These are phyloP conservation scores for Cyberlindnera suaveolens DNA, from an alignment of 805 yeast species.

Conservation along the genomic window DNA sequence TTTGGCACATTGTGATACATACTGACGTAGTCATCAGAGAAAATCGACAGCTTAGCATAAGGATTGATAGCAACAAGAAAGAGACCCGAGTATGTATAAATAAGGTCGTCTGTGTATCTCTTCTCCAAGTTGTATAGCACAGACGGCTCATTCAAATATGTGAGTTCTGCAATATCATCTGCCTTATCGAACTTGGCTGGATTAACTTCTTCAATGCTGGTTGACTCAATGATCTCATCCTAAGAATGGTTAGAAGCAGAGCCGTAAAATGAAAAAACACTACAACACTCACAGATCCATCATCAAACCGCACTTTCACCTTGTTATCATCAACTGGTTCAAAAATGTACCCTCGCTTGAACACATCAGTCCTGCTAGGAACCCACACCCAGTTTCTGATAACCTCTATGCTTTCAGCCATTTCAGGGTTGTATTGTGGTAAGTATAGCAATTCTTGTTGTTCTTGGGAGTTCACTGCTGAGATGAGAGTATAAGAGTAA, in stretches of 20 bases:
- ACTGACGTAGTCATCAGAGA: slow-evolving; percentile 51
- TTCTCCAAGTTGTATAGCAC: slow-evolving; percentile 79
- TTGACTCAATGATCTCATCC: slow-evolving; percentile 35
- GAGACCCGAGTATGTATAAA: slow-evolving; percentile 92
- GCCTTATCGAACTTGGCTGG: slow-evolving; percentile 89
- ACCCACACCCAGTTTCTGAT: slow-evolving; percentile 68
- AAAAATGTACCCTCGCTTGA: slow-evolving; percentile 53
- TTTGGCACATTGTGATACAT: slow-evolving; percentile 44
- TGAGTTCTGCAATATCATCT: slow-evolving; percentile 91
- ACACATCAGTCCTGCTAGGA: slow-evolving; percentile 50
- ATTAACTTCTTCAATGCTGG: slow-evolving; percentile 59
- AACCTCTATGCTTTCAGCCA: slow-evolving; percentile 5
- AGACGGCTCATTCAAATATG: slow-evolving; percentile 91
- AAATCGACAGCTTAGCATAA: slow-evolving; percentile 67
- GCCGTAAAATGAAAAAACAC: too few species aligned
- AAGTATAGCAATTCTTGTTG: too few species aligned
- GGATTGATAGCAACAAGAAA: slow-evolving; percentile 96
- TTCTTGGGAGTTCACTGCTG: too few species aligned
- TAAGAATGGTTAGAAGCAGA: slow-evolving; percentile 6
- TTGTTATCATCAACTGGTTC: slow-evolving; percentile 32
- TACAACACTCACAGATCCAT: slow-evolving; percentile 27
- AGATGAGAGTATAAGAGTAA: not conserved
- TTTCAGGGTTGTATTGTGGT: not conserved
- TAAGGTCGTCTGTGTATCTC: slow-evolving; percentile 71
- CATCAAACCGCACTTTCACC: slow-evolving; percentile 35